A percentile compares a stretch with the other conserved stretches of the same genome.
Evolutionary conservation across 306 rosid species (phyloP).

Genomic region (Cercis canadensis): DNA sequence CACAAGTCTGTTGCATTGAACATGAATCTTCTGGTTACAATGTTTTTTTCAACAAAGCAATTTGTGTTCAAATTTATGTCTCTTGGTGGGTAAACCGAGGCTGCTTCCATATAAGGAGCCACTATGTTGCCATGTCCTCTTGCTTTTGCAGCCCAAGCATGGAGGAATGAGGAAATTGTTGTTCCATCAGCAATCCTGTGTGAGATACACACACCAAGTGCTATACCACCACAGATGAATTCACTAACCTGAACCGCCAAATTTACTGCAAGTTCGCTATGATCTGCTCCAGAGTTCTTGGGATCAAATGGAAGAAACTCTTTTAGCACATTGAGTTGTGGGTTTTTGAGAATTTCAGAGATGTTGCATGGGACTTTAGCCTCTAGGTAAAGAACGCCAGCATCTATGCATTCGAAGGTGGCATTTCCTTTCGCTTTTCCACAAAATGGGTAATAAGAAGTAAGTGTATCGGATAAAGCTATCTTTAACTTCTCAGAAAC

Average conservation of each 20-base stretch:
- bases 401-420: slow-evolving; percentile 33
- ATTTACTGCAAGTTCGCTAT: not conserved
- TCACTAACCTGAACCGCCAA: slow-evolving; percentile 22
- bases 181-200: slow-evolving; percentile 36
- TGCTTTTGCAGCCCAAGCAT: slow-evolving; percentile 25
- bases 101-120: not conserved
- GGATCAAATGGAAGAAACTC: slow-evolving; percentile 30
- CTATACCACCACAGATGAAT: slow-evolving; percentile 34
- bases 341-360: not conserved
- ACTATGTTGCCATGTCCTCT: not conserved
- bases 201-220: slow-evolving; percentile 30
- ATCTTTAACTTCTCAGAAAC: slow-evolving; percentile 1
- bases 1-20: not conserved
- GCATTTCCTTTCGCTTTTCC: slow-evolving; percentile 28
- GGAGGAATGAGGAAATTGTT: not conserved
- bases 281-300: not conserved
- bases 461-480: slow-evolving; percentile 27
- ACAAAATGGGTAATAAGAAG: slow-evolving; percentile 37
- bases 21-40: not conserved
- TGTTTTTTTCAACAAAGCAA: not conserved
- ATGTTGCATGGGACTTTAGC: not conserved
- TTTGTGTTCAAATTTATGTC: not conserved
- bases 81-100: slow-evolving; percentile 8
- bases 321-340: not conserved
- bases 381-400: slow-evolving; percentile 29